Percentiles rank a stretch among this genome's conserved stretches.
Evolutionary conservation across 305 asterid genomes (phyloP).

Genomic region (Fraxinus angustifolia): DNA sequence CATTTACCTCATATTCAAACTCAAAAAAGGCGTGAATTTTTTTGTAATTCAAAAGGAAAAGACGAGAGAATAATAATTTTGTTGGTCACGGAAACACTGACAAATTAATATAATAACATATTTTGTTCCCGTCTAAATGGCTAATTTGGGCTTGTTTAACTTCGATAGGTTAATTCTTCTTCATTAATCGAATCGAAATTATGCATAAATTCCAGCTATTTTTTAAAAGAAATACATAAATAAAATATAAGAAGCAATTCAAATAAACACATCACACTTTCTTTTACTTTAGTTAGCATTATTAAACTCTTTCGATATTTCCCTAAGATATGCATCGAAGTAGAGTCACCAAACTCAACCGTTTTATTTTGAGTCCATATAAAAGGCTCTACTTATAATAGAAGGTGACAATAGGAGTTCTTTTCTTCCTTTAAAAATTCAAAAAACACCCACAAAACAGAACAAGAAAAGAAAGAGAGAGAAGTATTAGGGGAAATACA

Average conservation of each 20-base stretch:
- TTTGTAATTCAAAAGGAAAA: slow-evolving; percentile 18
- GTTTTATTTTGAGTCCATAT: not conserved
- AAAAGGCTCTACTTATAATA: not conserved
- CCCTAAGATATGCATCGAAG: not conserved
- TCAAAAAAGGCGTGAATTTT: not conserved
- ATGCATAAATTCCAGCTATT: not conserved
- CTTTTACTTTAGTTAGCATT: not conserved
- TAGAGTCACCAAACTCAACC: not conserved
- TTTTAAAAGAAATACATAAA: not conserved
- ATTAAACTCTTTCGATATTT: not conserved
- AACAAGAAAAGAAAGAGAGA: not conserved
- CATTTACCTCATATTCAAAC: slow-evolving; percentile 44
- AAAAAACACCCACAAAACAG: slow-evolving; percentile 11
- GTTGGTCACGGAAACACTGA: not conserved
- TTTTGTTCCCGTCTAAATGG: not conserved
- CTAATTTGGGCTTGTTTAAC: not conserved
- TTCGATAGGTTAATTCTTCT: not conserved
- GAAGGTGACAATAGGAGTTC: not conserved
- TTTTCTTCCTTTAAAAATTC: not conserved
- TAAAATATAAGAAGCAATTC: not conserved
- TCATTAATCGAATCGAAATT: not conserved
- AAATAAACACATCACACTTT: not conserved
- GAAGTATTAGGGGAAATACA: not conserved
- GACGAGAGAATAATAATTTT: not conserved
- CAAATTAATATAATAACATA: not conserved